Evolutionary conservation across 768 basidiomycete genomes (phyloP), one percentile per base, ranked within the genome.

Genomic region (Fomitopsis serialis): DNA sequence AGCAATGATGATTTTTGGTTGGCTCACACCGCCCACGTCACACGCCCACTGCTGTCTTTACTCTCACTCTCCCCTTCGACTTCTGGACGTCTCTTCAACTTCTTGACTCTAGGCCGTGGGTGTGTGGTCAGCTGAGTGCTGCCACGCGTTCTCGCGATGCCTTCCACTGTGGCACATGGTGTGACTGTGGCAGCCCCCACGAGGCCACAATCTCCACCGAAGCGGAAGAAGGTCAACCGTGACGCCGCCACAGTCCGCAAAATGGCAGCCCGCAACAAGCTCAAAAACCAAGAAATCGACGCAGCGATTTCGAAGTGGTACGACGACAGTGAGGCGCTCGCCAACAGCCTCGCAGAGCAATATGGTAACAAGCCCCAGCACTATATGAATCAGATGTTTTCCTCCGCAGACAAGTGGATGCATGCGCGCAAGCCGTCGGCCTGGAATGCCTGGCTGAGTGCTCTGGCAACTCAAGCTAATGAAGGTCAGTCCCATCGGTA

Each of bases 371-470:
- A 25, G 10, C 19, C 44, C 1, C 29, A 46, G 4, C 13, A 36
- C 17, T 53, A 46, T 21, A 29, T 53, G n/a, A 6, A 46, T 25
- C 12, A 10, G 21, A 53, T 53, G 52, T 47, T 46, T 25, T 53
- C 52, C 13, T 34, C 44, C 13, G 45, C 21, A 22, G 5, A 10
- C 6, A 53, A 53, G 34, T 7, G 25, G 15, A 6, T 13, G 44
- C 9, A 25, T 2, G 8, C 6, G n/a, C 19, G 52, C 12, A 25
- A 53, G 34, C 43, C 52, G 22, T 45, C 36, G 23, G n/a, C 21
- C 2, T 53, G 24, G 32, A 53, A 53, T 37, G 52, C 52, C 21
- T 53, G 52, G 52, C 21, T 22, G 17, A 43, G 40, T 37, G n/a
- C n/a, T n/a, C n/a, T n/a, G n/a, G n/a, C 43, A 29, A 13, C 43